Conservation (phyloP, 2,329 filamentous ascomycete genomes). For the Hymenoscyphus scutula region DNA sequence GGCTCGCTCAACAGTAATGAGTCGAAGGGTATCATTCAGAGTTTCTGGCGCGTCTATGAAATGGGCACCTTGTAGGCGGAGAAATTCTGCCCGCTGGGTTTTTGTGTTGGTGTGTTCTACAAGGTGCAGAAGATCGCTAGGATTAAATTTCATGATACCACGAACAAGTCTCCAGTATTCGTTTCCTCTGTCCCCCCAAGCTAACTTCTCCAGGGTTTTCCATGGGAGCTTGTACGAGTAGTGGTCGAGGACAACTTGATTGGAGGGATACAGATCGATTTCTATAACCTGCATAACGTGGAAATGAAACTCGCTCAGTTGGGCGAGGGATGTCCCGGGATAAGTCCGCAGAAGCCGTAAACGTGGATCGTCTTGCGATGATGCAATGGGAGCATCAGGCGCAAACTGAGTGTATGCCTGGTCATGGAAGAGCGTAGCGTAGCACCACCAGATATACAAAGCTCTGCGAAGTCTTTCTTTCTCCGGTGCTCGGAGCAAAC, state of each 20-base stretch:
- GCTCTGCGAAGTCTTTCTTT: slow-evolving; percentile 30
- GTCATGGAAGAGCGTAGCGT: slow-evolving; percentile 35
- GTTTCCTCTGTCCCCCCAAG: slow-evolving; percentile 33
- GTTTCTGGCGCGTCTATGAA: slow-evolving; percentile 32
- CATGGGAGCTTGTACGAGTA: slow-evolving; percentile 28
- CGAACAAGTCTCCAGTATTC: slow-evolving; percentile 27
- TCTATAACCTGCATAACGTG: slow-evolving; percentile 32
- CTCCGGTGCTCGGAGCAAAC: slow-evolving; percentile 31
- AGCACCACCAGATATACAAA: slow-evolving; percentile 36
- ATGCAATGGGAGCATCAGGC: slow-evolving; percentile 28
- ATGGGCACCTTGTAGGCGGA: slow-evolving; percentile 25
- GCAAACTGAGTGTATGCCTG: slow-evolving; percentile 31
- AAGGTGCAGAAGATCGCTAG: slow-evolving; percentile 31
- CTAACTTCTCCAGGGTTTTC: slow-evolving; percentile 27
- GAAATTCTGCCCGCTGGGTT: slow-evolving; percentile 28
- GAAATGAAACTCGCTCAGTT: slow-evolving; percentile 32
- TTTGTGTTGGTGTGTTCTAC: slow-evolving; percentile 33
- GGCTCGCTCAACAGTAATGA: slow-evolving; percentile 18
- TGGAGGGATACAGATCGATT: slow-evolving; percentile 33
- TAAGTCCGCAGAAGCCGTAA: slow-evolving; percentile 32
- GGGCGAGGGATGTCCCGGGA: slow-evolving; percentile 30
- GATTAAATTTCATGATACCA: slow-evolving; percentile 32
- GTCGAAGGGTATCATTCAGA: slow-evolving; percentile 26
- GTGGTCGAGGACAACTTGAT: slow-evolving; percentile 30
- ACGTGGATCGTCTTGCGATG: slow-evolving; percentile 28